Base-by-base conservation (phyloP, 345 rosid species). In the Arabidopsis suecica region DNA sequence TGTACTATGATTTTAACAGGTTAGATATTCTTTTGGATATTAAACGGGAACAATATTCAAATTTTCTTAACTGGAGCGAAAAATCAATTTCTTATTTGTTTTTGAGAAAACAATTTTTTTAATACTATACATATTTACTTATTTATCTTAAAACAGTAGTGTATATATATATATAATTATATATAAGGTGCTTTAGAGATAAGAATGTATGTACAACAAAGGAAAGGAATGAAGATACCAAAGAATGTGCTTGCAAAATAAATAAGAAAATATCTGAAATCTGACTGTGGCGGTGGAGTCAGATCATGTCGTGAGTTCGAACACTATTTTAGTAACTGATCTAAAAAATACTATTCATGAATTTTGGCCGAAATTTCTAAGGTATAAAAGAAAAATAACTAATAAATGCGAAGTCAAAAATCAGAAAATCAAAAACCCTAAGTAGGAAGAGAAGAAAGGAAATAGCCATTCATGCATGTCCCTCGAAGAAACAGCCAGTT, bases 391-490 rank as follows among this genome's bases (percentile, higher is more conserved):
- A 41, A 36, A 53, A 53, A 11, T n/a, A 59, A 18, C 5, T 61
- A 23, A 25, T 61, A 61, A 61, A 41, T 61, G 64, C 41, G 5
- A 25, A 56, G 30, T 9, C 38, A 13, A n/a, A 11, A 30, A 41
- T 28, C 3, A 13, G 6, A 38, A 38, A 16, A 16, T 6, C 18
- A 49, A 60, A 32, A 60, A 50, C 13, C 70, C 51, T 32, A 65
- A 65, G 57, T 65, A 57, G 48, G 67, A 74, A 36, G 41, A 68
- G 56, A 53, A 53, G 28, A 44, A 56, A 75, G 30, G 36, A 32
- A 68, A 28, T 50, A 41, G 58, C 47, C 72, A 78, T 78, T 72
- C 77, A 72, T 72, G 77, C 77, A 78, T 78, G 81, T 66, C 81
- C 63, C 77, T 67, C 40, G 64, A 49, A 66, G 77, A 78, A 72